A percentile compares a stretch with the other conserved stretches of the same genome.
Evolutionary conservation across 139 green algal species (phyloP).

Genomic region (Chlorella ohadii): DNA sequence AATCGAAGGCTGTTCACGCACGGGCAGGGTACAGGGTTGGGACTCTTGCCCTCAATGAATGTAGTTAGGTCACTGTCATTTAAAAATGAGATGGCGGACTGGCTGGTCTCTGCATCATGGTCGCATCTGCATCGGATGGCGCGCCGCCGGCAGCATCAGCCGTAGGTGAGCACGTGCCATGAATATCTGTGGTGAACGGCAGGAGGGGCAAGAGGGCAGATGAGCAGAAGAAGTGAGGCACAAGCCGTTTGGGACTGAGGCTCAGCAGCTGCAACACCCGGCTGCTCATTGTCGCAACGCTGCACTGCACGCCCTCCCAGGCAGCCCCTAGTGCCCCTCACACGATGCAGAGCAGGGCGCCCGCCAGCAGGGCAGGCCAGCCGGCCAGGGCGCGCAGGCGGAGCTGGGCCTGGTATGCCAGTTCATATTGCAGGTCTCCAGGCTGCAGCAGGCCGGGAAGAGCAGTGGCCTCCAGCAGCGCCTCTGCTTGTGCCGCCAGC

Average conservation of each 20-base stretch:
- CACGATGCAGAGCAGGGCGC: background rate
- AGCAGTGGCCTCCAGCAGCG: background rate
- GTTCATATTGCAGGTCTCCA: constrained; percentile 13
- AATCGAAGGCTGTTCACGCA: background rate
- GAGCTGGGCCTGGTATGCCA: background rate
- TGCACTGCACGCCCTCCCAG: no score
- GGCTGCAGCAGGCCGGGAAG: constrained; percentile 10
- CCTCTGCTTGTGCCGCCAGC: background rate
- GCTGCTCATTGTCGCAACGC: no score
- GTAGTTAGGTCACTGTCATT: background rate
- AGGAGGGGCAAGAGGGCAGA: no score
- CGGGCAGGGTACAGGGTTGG: background rate
- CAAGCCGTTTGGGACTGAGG: no score
- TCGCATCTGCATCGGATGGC: no score
- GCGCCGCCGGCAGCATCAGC: no score
- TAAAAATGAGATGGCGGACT: background rate
- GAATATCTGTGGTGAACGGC: background rate
- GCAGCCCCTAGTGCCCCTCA: no score
- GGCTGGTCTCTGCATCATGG: background rate
- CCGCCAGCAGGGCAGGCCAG: background rate
- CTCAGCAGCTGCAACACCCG: no score
- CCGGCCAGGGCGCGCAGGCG: background rate
- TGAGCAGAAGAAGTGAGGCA: no score
- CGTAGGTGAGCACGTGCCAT: constrained; percentile 15
- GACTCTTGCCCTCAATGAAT: background rate